A percentile compares a stretch with the other conserved stretches of the same genome.
Conservation (phyloP, 2,329 filamentous ascomycete genomes). For the Aspergillus ibericus region DNA sequence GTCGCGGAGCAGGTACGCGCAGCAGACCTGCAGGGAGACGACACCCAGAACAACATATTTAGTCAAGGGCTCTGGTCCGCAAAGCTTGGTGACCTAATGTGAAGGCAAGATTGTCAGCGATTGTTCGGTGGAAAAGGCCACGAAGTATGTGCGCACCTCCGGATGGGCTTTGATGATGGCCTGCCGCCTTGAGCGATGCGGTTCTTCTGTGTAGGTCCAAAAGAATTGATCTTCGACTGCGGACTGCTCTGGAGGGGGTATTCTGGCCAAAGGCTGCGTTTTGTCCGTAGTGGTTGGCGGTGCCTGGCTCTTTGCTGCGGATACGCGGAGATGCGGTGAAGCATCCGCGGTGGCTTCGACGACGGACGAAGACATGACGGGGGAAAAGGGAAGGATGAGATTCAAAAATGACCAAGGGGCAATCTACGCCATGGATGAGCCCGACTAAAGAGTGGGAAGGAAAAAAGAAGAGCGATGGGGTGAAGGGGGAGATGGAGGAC, state of each 20-base stretch:
- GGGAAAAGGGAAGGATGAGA: slow-evolving; percentile 7
- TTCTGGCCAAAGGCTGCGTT: slow-evolving; percentile 24
- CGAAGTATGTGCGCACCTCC: slow-evolving; percentile 60
- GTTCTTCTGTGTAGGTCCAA: slow-evolving; percentile 99
- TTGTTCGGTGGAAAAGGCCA: slow-evolving; percentile 4
- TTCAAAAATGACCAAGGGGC: not conserved
- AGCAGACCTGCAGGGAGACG: slow-evolving; percentile 75
- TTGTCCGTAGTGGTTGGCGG: slow-evolving; percentile 15
- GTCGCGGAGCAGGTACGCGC: slow-evolving; percentile 74
- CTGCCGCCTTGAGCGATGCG: slow-evolving; percentile 83
- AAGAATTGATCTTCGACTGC: slow-evolving; percentile 69
- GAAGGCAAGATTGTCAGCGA: slow-evolving; percentile 8
- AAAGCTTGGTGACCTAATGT: slow-evolving; percentile 88
- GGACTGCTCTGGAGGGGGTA: slow-evolving; percentile 33
- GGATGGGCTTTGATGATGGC: slow-evolving; percentile 98
- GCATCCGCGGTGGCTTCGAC: slow-evolving; percentile 27
- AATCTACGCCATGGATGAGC: slow-evolving; percentile 23
- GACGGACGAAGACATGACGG: slow-evolving; percentile 29
- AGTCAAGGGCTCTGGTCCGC: slow-evolving; percentile 90
- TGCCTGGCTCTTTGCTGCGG: slow-evolving; percentile 28
- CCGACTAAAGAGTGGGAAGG: not conserved
- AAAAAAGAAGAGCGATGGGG: slow-evolving; percentile 11
- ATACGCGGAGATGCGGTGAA: slow-evolving; percentile 36
- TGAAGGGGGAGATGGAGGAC: slow-evolving; percentile 11
- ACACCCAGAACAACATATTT: slow-evolving; percentile 88